A percentile compares a stretch with the other conserved stretches of the same genome.
Evolutionary conservation across 192 early-diverging fungal genomes (phyloP).

Genomic region (Gonapodya sp.): DNA sequence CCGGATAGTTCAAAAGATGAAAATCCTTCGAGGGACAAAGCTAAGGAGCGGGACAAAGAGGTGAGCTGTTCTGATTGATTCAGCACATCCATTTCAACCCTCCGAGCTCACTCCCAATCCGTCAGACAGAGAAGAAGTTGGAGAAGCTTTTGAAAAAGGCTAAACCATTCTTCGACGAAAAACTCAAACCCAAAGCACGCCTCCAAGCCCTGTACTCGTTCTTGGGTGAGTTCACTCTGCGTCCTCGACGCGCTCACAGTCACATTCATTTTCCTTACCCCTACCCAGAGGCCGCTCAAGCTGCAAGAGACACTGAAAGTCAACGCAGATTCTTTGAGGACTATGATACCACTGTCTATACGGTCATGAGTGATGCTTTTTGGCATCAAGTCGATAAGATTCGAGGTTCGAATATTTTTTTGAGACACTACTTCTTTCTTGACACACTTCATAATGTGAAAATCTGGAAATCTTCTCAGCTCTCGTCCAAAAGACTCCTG

Average conservation of each 20-base stretch:
- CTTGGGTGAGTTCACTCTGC: slow-evolving; percentile 36
- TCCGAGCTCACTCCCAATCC: not conserved
- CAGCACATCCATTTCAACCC: not conserved
- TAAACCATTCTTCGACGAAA: slow-evolving; percentile 69
- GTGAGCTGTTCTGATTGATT: not conserved
- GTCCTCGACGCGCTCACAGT: not conserved
- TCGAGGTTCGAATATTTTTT: slow-evolving; percentile 42
- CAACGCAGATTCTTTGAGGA: slow-evolving; percentile 54
- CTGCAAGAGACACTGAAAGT: not conserved
- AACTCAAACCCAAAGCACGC: slow-evolving; percentile 61
- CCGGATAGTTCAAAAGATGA: not conserved
- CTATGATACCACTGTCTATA: slow-evolving; percentile 57
- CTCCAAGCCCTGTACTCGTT: slow-evolving; percentile 55
- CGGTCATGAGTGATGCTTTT: slow-evolving; percentile 57
- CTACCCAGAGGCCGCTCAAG: not conserved
- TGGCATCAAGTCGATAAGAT: slow-evolving; percentile 65
- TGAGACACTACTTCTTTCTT: not conserved
- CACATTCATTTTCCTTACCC: not conserved
- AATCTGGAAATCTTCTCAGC: not conserved
- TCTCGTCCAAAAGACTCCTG: slow-evolving; percentile 2
- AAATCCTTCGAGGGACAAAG: not conserved
- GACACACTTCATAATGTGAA: too few species aligned
- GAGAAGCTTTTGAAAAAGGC: slow-evolving; percentile 66
- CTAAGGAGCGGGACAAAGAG: not conserved
- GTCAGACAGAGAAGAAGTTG: slow-evolving; percentile 37